Base-by-base conservation (phyloP, 2,329 filamentous ascomycete species). In the Diplodia intermedia region DNA sequence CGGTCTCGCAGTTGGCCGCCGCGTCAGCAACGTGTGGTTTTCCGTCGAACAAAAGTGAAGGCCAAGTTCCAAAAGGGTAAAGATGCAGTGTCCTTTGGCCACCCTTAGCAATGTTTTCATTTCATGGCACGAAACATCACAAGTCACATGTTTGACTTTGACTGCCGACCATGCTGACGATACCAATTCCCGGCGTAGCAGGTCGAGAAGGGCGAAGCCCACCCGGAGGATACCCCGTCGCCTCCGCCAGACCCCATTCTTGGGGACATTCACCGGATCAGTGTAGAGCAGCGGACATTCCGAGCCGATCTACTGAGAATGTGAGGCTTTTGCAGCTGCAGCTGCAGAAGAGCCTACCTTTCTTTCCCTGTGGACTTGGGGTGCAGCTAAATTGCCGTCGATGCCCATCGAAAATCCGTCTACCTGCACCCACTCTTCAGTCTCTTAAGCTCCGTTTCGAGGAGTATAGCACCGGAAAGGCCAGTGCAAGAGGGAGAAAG, bases 351-450 rank as follows among this genome's bases (percentile, higher is more conserved):
- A n/a, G 38, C 3, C 40, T 40, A 49, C n/a, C 26, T n/a, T 26
- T 5, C 60, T 18, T 63, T 11, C 47, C 60, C 31, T 63, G 47
- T 47, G 31, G 50, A 52, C 26, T 26, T n/a, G 47, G 2, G 40
- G 47, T 50, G 40, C 65, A 54, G 57, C 38, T 36, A 29, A 66
- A 66, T 57, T 66, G 65, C 53, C 65, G 38, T 40, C 50, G 53
- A 57, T 31, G 50, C 40, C 54, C 38, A 3, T 26, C n/a, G 11
- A 53, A 14, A 57, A 40, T 18, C 52, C 18, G 29, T 20, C 53
- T 15, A 56, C 23, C 29, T 36, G 53, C 52, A 26, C 7, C 40
- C 11, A 18, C n/a, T 57, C n/a, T 38, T 20, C 47, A 26, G 38
- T 20, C 52, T 47, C 63, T 56, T 8, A 23, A n/a, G 14, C 62